Percentiles rank a stretch among this genome's conserved stretches.
Conservation (phyloP, 176 grass and related monocot genomes). For the Avena eriantha region DNA sequence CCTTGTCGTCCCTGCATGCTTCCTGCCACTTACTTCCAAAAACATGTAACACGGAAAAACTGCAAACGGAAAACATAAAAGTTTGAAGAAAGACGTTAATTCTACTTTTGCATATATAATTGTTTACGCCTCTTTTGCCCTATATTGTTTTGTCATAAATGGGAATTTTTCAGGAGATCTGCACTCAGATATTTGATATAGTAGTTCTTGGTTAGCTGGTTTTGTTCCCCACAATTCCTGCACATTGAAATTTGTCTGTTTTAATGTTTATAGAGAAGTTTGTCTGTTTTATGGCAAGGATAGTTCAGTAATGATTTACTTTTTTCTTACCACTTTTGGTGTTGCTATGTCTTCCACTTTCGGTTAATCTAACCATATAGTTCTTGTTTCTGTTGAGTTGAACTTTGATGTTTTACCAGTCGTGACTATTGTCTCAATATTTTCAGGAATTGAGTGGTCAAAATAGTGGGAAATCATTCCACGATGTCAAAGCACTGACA, state of each 20-base stretch:
- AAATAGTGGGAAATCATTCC: conserved; percentile 67
- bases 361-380: background rate
- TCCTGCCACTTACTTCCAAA: background rate
- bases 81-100: background rate
- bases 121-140: background rate
- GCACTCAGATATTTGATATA: background rate
- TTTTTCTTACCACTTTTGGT: background rate
- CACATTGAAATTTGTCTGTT: background rate
- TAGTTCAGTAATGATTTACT: background rate
- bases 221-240: background rate
- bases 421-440: background rate
- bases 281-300: background rate
- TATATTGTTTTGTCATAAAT: background rate
- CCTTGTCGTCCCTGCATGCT: background rate
- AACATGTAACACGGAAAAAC: background rate
- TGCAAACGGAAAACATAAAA: background rate
- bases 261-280: background rate
- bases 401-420: background rate
- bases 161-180: background rate
- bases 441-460: conserved; percentile 83
- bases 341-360: background rate
- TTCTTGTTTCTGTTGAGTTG: background rate
- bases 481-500: conserved; percentile 88
- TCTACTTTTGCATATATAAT: conserved; percentile 16
- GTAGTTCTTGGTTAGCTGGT: background rate